Percentiles rank a stretch among this genome's conserved stretches.
These are phyloP conservation scores for Elsinoe necatrix DNA, from an alignment of 2,329 filamentous ascomycete genomes.

Conservation along the genomic window DNA sequence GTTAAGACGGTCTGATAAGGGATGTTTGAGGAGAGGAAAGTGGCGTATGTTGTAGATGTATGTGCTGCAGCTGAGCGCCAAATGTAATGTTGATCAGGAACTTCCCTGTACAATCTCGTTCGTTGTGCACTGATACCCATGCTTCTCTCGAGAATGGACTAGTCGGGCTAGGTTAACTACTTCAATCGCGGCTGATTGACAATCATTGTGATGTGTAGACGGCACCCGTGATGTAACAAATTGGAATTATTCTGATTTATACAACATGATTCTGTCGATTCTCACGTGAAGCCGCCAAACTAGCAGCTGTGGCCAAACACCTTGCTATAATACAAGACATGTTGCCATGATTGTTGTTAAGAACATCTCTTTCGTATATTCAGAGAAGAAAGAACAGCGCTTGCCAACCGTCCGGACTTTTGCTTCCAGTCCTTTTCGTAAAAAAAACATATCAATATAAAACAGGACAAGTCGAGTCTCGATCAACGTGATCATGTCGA, in stretches of 20 bases:
- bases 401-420: background rate
- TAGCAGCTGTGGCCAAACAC: background rate
- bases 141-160: no score
- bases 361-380: background rate
- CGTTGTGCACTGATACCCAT: background rate
- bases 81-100: background rate
- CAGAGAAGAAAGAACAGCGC: background rate
- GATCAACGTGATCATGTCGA: background rate
- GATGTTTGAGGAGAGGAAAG: background rate
- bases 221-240: no score
- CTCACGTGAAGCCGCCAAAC: background rate
- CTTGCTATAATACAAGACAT: conserved; percentile 3
- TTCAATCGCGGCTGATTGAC: no score
- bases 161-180: no score
- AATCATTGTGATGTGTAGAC: no score
- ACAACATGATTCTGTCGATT: conserved; percentile 1
- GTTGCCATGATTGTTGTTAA: background rate
- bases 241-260: background rate
- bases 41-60: background rate
- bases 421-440: background rate
- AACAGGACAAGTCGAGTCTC: background rate
- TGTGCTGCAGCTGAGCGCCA: background rate
- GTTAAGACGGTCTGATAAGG: no score
- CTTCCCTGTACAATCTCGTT: background rate
- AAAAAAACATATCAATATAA: conserved; percentile 4